Evolutionary conservation across 345 rosid genomes (phyloP).

Genomic region (Corchorus capsularis): DNA sequence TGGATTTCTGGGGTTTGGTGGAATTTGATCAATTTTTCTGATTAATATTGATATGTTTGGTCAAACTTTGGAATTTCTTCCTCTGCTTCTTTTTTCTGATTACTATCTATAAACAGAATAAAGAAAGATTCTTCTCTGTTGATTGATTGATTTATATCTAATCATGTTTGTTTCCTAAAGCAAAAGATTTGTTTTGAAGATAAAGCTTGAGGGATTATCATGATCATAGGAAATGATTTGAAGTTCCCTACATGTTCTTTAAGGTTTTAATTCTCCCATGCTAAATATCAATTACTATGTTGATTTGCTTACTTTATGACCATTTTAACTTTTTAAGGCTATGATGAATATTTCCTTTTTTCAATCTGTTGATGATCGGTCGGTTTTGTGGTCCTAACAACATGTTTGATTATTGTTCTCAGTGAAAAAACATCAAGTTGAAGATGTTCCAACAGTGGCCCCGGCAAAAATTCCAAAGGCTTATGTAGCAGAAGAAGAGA

Average conservation of each 20-base stretch:
- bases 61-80: neutral
- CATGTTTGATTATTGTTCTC: conserved; percentile 14
- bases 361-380: neutral
- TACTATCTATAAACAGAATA: neutral
- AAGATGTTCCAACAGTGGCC: conserved; percentile 32
- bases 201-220: neutral
- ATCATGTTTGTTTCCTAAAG: neutral
- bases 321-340: neutral
- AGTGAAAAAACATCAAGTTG: conserved; percentile 42
- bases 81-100: neutral
- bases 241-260: neutral
- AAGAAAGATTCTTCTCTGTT: neutral
- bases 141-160: conserved; percentile 3
- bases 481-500: conserved; percentile 22
- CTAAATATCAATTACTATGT: neutral
- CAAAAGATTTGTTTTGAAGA: neutral
- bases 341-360: neutral
- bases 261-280: neutral
- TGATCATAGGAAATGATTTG: neutral
- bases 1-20: neutral
- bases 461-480: conserved; percentile 43
- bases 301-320: neutral
- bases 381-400: neutral
- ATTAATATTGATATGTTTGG: neutral
- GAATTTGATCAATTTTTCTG: neutral